phyloP scores from a whole-genome alignment of 2,329 filamentous ascomycete species.

The Cladosporium cucumerinum region DNA sequence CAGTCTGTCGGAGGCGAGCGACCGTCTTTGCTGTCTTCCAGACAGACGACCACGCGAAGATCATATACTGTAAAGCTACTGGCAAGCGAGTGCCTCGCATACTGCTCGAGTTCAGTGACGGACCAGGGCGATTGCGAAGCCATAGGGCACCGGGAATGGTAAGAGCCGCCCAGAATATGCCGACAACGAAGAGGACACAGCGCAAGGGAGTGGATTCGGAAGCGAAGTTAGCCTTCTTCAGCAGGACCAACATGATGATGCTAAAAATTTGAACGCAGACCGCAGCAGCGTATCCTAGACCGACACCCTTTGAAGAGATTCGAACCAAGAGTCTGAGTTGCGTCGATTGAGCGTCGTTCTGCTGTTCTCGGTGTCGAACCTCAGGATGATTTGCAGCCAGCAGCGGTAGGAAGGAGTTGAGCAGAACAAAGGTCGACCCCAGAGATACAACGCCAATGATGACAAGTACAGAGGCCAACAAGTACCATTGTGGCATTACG shows the following conservation, averaged over 20 bases:
- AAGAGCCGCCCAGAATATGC: slow-evolving; percentile 84
- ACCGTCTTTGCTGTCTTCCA: slow-evolving; percentile 74
- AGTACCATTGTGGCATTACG: slow-evolving; percentile 68
- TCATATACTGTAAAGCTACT: slow-evolving; percentile 60
- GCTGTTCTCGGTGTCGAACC: slow-evolving; percentile 29
- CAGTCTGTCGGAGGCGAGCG: slow-evolving; percentile 64
- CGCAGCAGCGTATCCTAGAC: slow-evolving; percentile 81
- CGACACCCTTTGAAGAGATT: slow-evolving; percentile 85
- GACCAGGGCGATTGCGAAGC: slow-evolving; percentile 79
- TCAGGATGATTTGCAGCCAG: slow-evolving; percentile 76
- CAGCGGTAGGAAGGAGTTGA: slow-evolving; percentile 88
- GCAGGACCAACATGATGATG: slow-evolving; percentile 67
- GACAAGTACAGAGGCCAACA: slow-evolving; percentile 74
- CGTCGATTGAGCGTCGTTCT: slow-evolving; percentile 41
- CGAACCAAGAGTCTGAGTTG: slow-evolving; percentile 76
- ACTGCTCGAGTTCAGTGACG: slow-evolving; percentile 59
- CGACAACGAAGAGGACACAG: slow-evolving; percentile 76
- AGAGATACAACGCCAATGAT: slow-evolving; percentile 86
- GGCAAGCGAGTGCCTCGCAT: slow-evolving; percentile 21
- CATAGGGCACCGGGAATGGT: slow-evolving; percentile 80
- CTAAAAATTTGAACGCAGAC: slow-evolving; percentile 75
- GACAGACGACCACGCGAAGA: slow-evolving; percentile 76
- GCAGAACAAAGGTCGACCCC: slow-evolving; percentile 89
- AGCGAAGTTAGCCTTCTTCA: slow-evolving; percentile 57
- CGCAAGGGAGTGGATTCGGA: slow-evolving; percentile 73